phyloP scores from a whole-genome alignment of 2,329 filamentous ascomycete species.

The Aspergillus sclerotialis region DNA sequence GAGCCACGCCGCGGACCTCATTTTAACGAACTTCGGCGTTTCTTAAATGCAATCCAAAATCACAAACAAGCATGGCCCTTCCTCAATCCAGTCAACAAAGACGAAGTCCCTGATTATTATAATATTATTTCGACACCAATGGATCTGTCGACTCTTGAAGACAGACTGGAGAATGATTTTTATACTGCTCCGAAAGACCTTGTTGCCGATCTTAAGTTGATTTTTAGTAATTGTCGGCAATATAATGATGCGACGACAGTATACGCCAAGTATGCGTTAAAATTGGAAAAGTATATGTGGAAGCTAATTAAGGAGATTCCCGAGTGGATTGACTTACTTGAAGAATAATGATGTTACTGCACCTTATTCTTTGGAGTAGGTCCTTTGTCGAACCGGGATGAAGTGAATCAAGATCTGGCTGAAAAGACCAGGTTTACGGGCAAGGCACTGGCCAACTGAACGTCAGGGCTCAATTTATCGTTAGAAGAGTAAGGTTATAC shows the following conservation, averaged over 20 bases:
- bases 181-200: constrained; percentile 92
- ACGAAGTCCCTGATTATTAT: constrained; percentile 96
- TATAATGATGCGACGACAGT: constrained; percentile 95
- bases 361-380: no score
- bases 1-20: constrained; percentile 94
- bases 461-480: no score
- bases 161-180: constrained; percentile 85
- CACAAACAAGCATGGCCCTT: constrained; percentile 93
- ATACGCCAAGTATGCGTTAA: constrained; percentile 91
- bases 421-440: no score
- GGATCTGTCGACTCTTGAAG: constrained; percentile 94
- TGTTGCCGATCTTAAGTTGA: constrained; percentile 75
- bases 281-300: constrained; percentile 94
- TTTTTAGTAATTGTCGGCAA: constrained; percentile 90
- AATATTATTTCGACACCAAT: constrained; percentile 97
- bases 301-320: constrained; percentile 82
- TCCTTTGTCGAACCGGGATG: no score
- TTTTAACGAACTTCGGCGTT: constrained; percentile 85
- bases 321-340: no score
- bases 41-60: constrained; percentile 93
- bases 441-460: no score
- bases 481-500: no score
- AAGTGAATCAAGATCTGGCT: no score
- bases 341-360: no score
- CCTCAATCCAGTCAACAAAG: constrained; percentile 82